A percentile compares a stretch with the other conserved stretches of the same genome.
phyloP scores from a whole-genome alignment of 169 alveolate genomes.

The Neospora caninum region DNA sequence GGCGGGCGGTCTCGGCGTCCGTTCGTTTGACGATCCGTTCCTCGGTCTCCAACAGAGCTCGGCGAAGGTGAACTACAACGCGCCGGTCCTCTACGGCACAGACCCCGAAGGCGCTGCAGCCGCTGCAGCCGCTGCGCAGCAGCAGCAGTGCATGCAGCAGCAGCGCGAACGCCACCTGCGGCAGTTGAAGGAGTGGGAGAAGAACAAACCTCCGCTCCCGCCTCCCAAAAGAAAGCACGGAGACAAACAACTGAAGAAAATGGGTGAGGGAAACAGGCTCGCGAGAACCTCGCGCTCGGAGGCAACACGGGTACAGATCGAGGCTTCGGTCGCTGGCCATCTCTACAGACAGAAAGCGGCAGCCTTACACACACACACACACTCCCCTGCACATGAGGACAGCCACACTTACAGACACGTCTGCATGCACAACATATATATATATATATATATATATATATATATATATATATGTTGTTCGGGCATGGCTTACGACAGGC shows the following conservation, averaged over 20 bases:
- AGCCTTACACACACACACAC: neutral
- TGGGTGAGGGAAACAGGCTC: constrained; percentile 18
- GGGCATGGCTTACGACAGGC: no score
- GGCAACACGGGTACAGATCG: neutral
- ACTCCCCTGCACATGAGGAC: no score
- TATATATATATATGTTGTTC: no score
- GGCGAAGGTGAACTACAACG: constrained; percentile 51
- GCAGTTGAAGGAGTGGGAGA: constrained; percentile 84
- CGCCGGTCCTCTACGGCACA: constrained; percentile 58
- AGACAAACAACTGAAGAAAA: constrained; percentile 71
- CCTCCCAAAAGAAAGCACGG: constrained; percentile 81
- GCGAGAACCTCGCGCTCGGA: neutral
- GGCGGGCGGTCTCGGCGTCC: neutral
- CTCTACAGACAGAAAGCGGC: neutral
- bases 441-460: no score
- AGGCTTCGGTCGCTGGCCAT: neutral
- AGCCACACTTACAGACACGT: no score
- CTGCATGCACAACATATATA: no score
- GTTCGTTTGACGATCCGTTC: constrained; percentile 55
- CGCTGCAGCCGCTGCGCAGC: constrained; percentile 64
- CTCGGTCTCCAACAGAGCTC: constrained; percentile 44
- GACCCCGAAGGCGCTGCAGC: constrained; percentile 41
- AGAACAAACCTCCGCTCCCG: constrained; percentile 83
- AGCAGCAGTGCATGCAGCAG: constrained; percentile 67
- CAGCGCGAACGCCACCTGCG: constrained; percentile 80